Evolutionary conservation across 78 protist species (phyloP), one percentile per base, ranked within the genome.

Genomic region (Dictyostelium discoideum): DNA sequence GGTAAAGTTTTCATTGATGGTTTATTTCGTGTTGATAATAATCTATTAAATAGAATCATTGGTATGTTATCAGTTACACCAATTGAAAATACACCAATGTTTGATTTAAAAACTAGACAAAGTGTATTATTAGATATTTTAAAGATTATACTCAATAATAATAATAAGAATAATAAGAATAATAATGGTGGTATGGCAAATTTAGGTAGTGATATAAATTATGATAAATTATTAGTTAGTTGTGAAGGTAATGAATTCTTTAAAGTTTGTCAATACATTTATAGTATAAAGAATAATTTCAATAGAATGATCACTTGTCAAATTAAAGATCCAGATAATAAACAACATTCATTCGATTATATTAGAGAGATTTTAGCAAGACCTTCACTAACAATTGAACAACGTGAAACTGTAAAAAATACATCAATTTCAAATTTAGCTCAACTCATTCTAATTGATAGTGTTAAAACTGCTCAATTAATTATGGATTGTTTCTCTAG

Each of bases 161-260:
- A 32, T 32, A 32, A 32, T 32, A 32, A 32, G 0, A 32, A 32
- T 32, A 32, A 32, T 3, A 22, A 79, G 16, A 39, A 44, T 5
- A 16, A 46, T 42, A 79, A 5, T 10, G 50, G 7, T 39, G 77
- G 10, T 11, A 60, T 60, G 11, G 69, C 24, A 2, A 20, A 5
- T 60, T 60, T 60, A 20, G 69, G 69, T 20, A 40, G 39, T 26
- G 77, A 42, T 3, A 48, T 54, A 8, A 86, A 83, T 69, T 76
- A 60, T 54, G 85, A 87, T 29, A 79, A 78, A 50, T 42, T 87
- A 40, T 67, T 87, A 40, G n/a, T 90, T 0, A 5, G 39, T 6
- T 80, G 84, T n/a, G 95, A 90, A 73, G 95, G 88, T 37, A 80
- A 90, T 54, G 95, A 90, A 39, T 90, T 90, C 77, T 90, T 46